These are phyloP conservation scores for Epichloe elymi DNA, from an alignment of 2,329 filamentous ascomycete genomes.

Conservation along the genomic window DNA sequence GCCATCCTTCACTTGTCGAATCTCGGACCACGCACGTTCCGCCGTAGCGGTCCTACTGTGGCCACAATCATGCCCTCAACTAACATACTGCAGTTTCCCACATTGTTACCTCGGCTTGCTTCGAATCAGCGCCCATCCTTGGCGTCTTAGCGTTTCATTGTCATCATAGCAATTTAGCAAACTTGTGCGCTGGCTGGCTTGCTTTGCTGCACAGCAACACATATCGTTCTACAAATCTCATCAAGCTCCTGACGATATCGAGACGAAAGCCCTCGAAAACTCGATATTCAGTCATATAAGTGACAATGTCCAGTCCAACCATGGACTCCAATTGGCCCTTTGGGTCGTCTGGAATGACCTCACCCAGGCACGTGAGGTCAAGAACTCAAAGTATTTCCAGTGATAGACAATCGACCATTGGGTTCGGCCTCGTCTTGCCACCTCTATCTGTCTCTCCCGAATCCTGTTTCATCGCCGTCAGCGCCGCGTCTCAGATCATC, in stretches of 20 bases:
- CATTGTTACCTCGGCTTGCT: background rate
- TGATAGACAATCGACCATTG: conserved; percentile 51
- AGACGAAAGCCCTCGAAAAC: background rate
- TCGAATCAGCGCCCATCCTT: background rate
- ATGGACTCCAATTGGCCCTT: conserved; percentile 1
- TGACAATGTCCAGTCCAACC: conserved; percentile 6
- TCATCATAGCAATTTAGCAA: no score
- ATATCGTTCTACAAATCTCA: background rate
- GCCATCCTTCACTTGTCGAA: background rate
- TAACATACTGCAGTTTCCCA: background rate
- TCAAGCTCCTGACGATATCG: background rate
- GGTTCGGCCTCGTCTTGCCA: conserved; percentile 48
- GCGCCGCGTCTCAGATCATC: conserved; percentile 83
- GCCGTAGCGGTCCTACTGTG: background rate
- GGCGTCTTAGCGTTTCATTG: background rate
- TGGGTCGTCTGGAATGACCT: conserved; percentile 17
- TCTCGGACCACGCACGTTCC: background rate
- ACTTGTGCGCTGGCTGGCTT: no score
- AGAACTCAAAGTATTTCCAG: conserved; percentile 55
- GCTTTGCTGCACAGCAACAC: background rate
- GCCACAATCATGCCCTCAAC: background rate
- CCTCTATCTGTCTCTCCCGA: conserved; percentile 58
- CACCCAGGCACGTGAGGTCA: conserved; percentile 27
- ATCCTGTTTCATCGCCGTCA: conserved; percentile 75
- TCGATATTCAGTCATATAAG: background rate